Evolutionary conservation across 2,329 filamentous ascomycete species (phyloP), one percentile per base, ranked within the genome.

Genomic region (Zymoseptoria tritici): DNA sequence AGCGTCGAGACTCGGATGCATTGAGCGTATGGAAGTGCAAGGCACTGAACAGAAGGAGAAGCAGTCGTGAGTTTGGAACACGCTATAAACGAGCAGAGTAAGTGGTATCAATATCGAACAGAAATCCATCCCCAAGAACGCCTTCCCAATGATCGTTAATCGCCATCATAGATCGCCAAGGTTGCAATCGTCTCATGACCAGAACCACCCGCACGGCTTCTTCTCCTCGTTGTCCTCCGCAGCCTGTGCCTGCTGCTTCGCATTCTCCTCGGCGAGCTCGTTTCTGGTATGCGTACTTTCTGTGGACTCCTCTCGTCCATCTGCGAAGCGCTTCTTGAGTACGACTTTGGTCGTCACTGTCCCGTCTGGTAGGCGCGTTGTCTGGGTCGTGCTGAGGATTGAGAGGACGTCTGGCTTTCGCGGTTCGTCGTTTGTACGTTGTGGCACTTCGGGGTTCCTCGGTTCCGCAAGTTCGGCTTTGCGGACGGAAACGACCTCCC

Each of bases 271-370:
- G 13, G 50, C 52, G 26, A 19, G 22, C 29, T 65, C 62, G 20
- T 62, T 61, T 19, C 55, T 55, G 0, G 76, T 79, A 42, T 84
- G 80, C 3, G 80, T 73, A 7, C 80, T 82, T 64, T 85, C 81
- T 8, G 80, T 78, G 36, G 73, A 82, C 68, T 86, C 83, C 67
- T 86, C 84, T 3, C 78, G 76, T 0, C 84, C 84, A 72, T 86
- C 83, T 1, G 80, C 75, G 66, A 85, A 87, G 2, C 81, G 77
- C 66, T 81, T 82, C 62, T 82, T 86, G 16, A 83, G 72, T 9
- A 84, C 74, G 1, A 80, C 78, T 64, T 81, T 84, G 0, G 81
- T 85, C 8, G 81, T 80, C 2, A 85, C 73, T 0, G 80, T 81
- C 11, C 84, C 84, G 68, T 86, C 83, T 0, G 81, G 75, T 1